Conservation (phyloP, 2,329 filamentous ascomycete genomes). For the Metarhizium humberi region DNA sequence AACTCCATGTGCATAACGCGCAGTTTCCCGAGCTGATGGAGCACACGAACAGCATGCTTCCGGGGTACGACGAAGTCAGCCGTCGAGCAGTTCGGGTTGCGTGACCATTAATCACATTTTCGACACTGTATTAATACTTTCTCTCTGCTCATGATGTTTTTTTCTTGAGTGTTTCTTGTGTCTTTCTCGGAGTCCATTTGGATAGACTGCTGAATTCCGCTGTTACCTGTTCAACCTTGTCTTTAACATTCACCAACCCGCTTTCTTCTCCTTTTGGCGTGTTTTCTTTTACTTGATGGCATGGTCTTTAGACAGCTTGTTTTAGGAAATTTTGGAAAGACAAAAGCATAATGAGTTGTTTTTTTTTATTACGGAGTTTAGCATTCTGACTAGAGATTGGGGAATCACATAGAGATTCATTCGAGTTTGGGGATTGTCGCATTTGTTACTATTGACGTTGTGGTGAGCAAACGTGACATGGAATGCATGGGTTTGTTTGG, state of each 20-base stretch:
- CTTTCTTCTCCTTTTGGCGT: neutral
- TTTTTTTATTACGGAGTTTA: neutral
- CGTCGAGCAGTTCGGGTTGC: constrained; percentile 14
- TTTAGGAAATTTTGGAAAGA: neutral
- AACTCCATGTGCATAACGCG: constrained; percentile 31
- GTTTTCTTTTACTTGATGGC: neutral
- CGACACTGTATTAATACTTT: neutral
- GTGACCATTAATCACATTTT: neutral
- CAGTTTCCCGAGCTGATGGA: constrained; percentile 22
- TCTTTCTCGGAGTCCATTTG: neutral
- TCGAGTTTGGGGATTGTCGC: neutral
- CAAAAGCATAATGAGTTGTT: neutral
- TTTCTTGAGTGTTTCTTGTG: neutral
- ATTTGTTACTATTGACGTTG: neutral
- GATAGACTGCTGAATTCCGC: neutral
- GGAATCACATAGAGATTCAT: neutral
- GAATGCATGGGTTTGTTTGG: neutral
- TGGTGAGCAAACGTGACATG: neutral
- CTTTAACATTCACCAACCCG: neutral
- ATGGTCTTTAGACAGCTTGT: neutral
- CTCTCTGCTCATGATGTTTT: neutral
- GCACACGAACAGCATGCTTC: constrained; percentile 25
- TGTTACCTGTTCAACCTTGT: neutral
- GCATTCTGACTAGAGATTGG: neutral
- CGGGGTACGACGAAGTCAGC: constrained; percentile 27